phyloP scores from a whole-genome alignment of 2,329 filamentous ascomycete species.

The Endoconidiophora laricicola region DNA sequence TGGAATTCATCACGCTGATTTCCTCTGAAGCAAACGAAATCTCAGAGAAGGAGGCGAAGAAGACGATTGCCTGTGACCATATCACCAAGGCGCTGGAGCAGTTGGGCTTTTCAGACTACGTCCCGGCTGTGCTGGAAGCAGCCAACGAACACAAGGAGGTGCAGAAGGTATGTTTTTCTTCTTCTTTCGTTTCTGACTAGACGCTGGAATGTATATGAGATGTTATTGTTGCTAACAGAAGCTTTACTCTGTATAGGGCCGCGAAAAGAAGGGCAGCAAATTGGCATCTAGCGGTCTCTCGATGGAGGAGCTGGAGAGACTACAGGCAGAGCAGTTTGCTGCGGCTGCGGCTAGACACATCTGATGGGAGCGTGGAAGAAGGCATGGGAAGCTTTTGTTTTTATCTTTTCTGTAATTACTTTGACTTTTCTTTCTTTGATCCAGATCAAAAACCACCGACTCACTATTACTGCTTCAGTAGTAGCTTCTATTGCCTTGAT shows the following conservation, averaged over 20 bases:
- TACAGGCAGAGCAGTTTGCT: slow-evolving; percentile 85
- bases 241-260: slow-evolving; percentile 51
- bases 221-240: not conserved
- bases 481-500: not conserved
- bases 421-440: not conserved
- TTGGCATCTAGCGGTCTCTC: slow-evolving; percentile 87
- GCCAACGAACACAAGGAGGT: slow-evolving; percentile 85
- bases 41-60: slow-evolving; percentile 95
- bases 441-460: not conserved
- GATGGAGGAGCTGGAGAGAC: slow-evolving; percentile 71
- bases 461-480: not conserved
- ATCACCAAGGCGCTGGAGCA: slow-evolving; percentile 89
- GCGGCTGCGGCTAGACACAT: slow-evolving; percentile 33
- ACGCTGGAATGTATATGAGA: not conserved
- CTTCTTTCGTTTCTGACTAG: no score
- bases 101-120: slow-evolving; percentile 83
- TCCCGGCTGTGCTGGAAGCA: slow-evolving; percentile 70
- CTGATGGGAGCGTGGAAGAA: not conserved
- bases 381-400: not conserved
- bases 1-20: slow-evolving; percentile 96
- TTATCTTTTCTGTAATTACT: not conserved
- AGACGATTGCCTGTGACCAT: slow-evolving; percentile 96
- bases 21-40: slow-evolving; percentile 99
- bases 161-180: slow-evolving; percentile 50
- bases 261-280: slow-evolving; percentile 95